phyloP scores from a whole-genome alignment of 371 early-diverging fungal genomes.

The Lichtheimia hyalospora region DNA sequence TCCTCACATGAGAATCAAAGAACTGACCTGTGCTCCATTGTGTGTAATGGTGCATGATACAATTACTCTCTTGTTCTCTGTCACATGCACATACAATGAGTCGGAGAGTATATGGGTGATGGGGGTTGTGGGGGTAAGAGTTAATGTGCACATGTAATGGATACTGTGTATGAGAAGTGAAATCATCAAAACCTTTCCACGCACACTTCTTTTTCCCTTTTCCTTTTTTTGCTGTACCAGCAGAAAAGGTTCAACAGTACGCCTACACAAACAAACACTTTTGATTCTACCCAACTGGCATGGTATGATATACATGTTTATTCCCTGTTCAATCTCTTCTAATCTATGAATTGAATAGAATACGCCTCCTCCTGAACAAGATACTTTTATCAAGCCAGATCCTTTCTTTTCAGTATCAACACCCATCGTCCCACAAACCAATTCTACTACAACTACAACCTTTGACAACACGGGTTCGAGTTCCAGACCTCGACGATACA shows the following conservation, averaged over 20 bases:
- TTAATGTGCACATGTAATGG: background rate
- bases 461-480: background rate
- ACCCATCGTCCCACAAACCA: slow-evolving; percentile 10
- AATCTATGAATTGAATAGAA: background rate
- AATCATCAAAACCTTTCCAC: too few relatives aligned
- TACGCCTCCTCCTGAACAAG: slow-evolving; percentile 12
- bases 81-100: too few relatives aligned
- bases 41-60: too few relatives aligned
- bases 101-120: too few relatives aligned
- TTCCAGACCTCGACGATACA: slow-evolving; percentile 18
- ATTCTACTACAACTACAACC: background rate
- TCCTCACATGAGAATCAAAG: too few relatives aligned
- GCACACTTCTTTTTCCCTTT: too few relatives aligned
- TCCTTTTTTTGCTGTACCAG: too few relatives aligned
- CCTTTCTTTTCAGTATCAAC: slow-evolving; percentile 31
- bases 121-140: background rate
- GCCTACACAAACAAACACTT: background rate
- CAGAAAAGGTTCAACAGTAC: too few relatives aligned
- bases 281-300: background rate
- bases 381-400: slow-evolving; percentile 5
- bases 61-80: too few relatives aligned
- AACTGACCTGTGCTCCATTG: too few relatives aligned
- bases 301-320: background rate
- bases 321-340: too few relatives aligned
- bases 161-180: background rate